phyloP scores from a whole-genome alignment of 2,329 filamentous ascomycete species.

The Phaeosphaeria sp. region DNA sequence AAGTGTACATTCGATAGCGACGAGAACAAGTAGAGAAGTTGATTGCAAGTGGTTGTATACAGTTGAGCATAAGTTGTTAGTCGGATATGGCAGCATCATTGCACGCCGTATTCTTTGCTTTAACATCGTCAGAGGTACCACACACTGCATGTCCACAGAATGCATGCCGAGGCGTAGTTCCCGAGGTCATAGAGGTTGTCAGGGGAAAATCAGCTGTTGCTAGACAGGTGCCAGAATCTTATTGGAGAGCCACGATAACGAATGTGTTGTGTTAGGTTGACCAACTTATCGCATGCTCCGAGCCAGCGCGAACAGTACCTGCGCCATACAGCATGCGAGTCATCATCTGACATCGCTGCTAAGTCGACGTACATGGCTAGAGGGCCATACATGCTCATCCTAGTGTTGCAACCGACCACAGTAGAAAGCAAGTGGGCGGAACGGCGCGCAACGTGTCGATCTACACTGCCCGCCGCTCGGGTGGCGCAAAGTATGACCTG shows the following conservation, averaged over 20 bases:
- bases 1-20: background rate
- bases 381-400: background rate
- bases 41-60: background rate
- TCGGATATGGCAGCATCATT: background rate
- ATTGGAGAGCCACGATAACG: slow-evolving; percentile 4
- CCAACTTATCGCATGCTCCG: slow-evolving; percentile 2
- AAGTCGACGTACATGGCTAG: background rate
- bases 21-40: background rate
- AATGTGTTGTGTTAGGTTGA: background rate
- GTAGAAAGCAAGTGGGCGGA: background rate
- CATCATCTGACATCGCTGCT: background rate
- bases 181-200: background rate
- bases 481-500: background rate
- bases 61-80: background rate
- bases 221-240: background rate
- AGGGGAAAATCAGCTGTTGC: background rate
- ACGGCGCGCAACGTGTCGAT: background rate
- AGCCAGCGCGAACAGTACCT: background rate
- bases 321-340: background rate
- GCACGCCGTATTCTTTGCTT: background rate
- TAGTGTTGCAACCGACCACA: background rate
- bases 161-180: slow-evolving; percentile 2
- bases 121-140: background rate
- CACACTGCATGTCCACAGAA: background rate
- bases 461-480: background rate